Conservation (phyloP, 257 asterid species). For the Fraxinus quadrangulata region DNA sequence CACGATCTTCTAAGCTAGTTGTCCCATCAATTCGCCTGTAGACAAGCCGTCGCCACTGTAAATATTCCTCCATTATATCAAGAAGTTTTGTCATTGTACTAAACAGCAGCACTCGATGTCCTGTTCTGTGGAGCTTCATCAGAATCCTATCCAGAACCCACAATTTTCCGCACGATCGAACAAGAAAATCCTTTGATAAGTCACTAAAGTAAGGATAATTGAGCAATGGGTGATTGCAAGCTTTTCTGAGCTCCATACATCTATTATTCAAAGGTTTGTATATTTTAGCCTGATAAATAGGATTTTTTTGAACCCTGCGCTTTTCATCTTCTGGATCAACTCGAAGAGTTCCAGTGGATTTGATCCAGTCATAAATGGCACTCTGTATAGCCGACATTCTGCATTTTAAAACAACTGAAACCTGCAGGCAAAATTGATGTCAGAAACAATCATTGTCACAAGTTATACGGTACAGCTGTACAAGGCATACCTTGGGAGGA, state of each 20-base stretch:
- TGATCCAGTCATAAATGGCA: conserved; percentile 95
- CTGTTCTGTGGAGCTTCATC: conserved; percentile 90
- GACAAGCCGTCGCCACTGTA: conserved; percentile 95
- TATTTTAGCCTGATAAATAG: conserved; percentile 79
- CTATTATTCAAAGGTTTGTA: conserved; percentile 78
- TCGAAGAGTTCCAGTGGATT: conserved; percentile 91
- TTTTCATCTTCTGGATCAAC: conserved; percentile 96
- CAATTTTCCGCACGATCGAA: conserved; percentile 93
- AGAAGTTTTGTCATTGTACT: conserved; percentile 99
- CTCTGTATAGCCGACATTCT: conserved; percentile 98
- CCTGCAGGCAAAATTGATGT: conserved; percentile 59
- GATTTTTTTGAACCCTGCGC: conserved; percentile 68
- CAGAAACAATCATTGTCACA: conserved; percentile 30
- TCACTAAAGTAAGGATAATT: conserved; percentile 91
- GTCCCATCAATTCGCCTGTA: conserved; percentile 96
- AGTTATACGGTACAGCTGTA: conserved; percentile 19
- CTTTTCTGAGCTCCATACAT: conserved; percentile 98
- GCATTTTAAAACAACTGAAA: conserved; percentile 86
- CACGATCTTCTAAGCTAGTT: conserved; percentile 98
- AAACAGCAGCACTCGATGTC: conserved; percentile 93
- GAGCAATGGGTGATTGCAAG: conserved; percentile 95
- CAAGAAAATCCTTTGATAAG: conserved; percentile 88
- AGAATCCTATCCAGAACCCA: conserved; percentile 92
- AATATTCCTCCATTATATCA: conserved; percentile 94
- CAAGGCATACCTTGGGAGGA: conserved; percentile 86